Conservation (phyloP, 2,329 filamentous ascomycete species). For the Tolypocladium cylindrosporum region DNA sequence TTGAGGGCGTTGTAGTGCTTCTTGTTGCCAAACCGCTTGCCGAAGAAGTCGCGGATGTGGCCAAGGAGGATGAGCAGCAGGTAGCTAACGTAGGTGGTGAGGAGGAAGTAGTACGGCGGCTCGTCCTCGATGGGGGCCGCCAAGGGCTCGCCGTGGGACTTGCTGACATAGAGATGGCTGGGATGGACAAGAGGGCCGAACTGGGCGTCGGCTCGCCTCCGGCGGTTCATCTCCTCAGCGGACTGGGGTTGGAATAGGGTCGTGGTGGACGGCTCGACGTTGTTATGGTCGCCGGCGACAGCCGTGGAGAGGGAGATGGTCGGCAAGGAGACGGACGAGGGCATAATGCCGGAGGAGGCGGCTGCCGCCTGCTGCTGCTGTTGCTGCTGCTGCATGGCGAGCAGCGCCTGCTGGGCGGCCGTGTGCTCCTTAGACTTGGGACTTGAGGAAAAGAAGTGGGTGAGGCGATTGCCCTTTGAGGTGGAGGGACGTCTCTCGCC, state of each 20-base stretch:
- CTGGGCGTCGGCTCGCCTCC: slow-evolving; percentile 74
- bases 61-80: slow-evolving; percentile 91
- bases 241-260: slow-evolving; percentile 79
- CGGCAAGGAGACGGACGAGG: slow-evolving; percentile 68
- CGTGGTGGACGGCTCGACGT: slow-evolving; percentile 64
- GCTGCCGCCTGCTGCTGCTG: slow-evolving; percentile 17
- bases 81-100: slow-evolving; percentile 98
- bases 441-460: slow-evolving; percentile 73
- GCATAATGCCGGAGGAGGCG: slow-evolving; percentile 55
- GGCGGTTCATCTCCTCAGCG: slow-evolving; percentile 66
- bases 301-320: slow-evolving; percentile 88
- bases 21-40: slow-evolving; percentile 83
- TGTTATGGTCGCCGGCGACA: slow-evolving; percentile 61
- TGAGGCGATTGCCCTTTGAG: slow-evolving; percentile 66
- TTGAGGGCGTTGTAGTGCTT: slow-evolving; percentile 75
- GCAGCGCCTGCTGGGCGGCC: slow-evolving; percentile 56
- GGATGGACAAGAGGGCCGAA: slow-evolving; percentile 78
- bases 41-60: slow-evolving; percentile 94
- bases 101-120: slow-evolving; percentile 90
- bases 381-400: slow-evolving; percentile 52
- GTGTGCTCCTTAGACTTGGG: slow-evolving; percentile 63
- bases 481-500: slow-evolving; percentile 49
- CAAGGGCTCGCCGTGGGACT: slow-evolving; percentile 72
- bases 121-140: slow-evolving; percentile 84
- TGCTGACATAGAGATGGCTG: slow-evolving; percentile 80